Base-by-base conservation (phyloP, 495 filamentous ascomycete species). In the Chaetomium tenue region DNA sequence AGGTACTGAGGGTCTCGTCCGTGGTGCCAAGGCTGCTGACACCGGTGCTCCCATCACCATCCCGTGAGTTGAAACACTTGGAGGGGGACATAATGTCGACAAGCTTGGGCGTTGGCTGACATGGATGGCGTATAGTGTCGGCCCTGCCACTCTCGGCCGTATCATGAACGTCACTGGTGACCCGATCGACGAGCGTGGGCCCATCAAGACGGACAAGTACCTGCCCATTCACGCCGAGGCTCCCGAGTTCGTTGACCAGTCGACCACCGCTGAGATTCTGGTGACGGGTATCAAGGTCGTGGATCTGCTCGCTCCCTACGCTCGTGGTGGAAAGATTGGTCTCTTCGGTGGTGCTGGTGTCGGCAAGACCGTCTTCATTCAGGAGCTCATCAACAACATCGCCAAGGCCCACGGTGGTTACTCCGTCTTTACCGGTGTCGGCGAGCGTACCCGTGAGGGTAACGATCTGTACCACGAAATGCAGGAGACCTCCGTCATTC, bases 401-500 rank as follows among this genome's bases (percentile, higher is more conserved):
- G 94, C 94, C 83, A 98, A 98, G 88, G 94, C 94, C 74, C 94
- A 98, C 84, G 95, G 94, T 94, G 94, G 94, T 93, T 98, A 95
- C 90, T 98, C 94, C 69, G 95, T 98, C 74, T 98, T 98, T 89
- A 96, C 91, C 78, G 94, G 94, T 92, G 94, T 98, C 81, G 94
- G 94, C 75, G 94, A 98, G 90, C 94, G 94, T 85, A 98, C 94
- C 75, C 94, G 94, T 89, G 94, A 98, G 88, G 94, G 94, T 88
- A 98, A 98, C 88, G 94, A 98, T 89, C 83, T 98, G 87, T 98
- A 98, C 89, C 95, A 98, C 85, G 94, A 98, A 90, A 98, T 98
- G 94, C 94, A 98, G 86, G 93, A 98, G 85, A 98, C 94, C 75
- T 88, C 88, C 83, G 94, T 98, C 87, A 98, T 98, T 83, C 85